These are phyloP conservation scores for Rhizophagus sp. DNA, from an alignment of 192 early-diverging fungal genomes.

Conservation along the genomic window DNA sequence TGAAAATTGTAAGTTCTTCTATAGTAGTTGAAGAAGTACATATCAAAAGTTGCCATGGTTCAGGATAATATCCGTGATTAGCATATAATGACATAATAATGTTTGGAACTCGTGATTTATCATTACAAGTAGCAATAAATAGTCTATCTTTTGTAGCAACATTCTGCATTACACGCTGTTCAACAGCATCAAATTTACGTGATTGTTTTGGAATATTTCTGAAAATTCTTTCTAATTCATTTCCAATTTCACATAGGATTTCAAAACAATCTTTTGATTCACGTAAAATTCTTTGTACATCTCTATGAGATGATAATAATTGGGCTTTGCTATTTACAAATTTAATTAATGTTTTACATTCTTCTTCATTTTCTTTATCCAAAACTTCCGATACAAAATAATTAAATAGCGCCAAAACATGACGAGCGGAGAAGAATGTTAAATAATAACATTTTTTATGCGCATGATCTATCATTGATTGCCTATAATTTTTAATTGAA, in stretches of 20 bases:
- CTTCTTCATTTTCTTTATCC: neutral
- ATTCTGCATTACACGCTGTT: neutral
- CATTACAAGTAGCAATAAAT: conserved; percentile 24
- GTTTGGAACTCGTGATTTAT: conserved; percentile 18
- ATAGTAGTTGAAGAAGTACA: conserved; percentile 19
- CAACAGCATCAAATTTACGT: neutral
- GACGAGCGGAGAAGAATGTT: conserved; percentile 28
- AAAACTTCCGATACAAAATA: neutral
- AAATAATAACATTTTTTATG: conserved; percentile 30
- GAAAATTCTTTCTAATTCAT: neutral
- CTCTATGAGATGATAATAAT: neutral
- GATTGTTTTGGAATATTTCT: neutral
- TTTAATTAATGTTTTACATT: conserved; percentile 14
- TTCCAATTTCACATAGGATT: conserved; percentile 4
- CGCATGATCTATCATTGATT: neutral
- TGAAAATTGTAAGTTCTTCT: conserved; percentile 20
- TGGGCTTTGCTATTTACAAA: conserved; percentile 15
- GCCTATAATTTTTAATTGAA: conserved; percentile 1
- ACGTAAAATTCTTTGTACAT: neutral
- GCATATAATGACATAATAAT: conserved; percentile 31
- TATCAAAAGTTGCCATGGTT: conserved; percentile 30
- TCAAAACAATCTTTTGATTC: neutral
- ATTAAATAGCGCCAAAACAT: conserved; percentile 28
- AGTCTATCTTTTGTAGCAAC: conserved; percentile 9
- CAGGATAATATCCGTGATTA: conserved; percentile 18